A percentile compares a stretch with the other conserved stretches of the same genome.
Evolutionary conservation across 2,329 filamentous ascomycete genomes (phyloP).

Genomic region (Intubia oerlemansii): DNA sequence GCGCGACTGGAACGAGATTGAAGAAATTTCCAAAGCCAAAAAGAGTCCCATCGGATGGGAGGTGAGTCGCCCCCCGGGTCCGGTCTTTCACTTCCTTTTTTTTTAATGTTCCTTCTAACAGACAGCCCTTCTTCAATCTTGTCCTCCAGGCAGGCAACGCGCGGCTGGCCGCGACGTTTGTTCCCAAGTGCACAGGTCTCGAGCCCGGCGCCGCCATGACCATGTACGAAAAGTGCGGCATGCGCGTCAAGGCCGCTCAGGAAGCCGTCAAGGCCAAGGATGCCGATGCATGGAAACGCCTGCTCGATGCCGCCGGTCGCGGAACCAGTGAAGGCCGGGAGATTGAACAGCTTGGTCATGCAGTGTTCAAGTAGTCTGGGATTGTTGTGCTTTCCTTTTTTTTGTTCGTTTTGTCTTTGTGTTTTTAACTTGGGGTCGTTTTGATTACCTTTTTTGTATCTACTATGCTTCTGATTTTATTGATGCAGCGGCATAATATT

Average conservation of each 20-base stretch:
- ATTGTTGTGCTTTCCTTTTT: no score
- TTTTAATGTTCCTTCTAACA: background rate
- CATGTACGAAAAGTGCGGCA: constrained; percentile 94
- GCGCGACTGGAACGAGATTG: constrained; percentile 79
- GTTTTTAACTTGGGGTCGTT: no score
- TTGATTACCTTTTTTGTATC: no score
- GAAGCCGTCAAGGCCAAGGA: constrained; percentile 75
- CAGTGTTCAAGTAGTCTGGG: constrained; percentile 28
- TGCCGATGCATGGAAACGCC: constrained; percentile 46
- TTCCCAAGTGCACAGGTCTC: constrained; percentile 65
- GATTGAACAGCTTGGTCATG: constrained; percentile 58
- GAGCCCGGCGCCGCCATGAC: constrained; percentile 49
- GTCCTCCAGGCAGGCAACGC: constrained; percentile 76
- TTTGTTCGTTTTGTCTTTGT: no score
- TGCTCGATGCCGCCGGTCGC: constrained; percentile 54
- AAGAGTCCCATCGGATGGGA: constrained; percentile 96
- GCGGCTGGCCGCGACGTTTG: constrained; percentile 61
- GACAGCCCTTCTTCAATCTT: constrained; percentile 75
- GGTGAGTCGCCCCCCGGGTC: constrained; percentile 25
- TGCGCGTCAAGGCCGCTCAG: constrained; percentile 74
- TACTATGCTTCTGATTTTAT: no score
- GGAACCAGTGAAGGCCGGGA: constrained; percentile 47
- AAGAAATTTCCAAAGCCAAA: constrained; percentile 57
- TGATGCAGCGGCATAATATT: no score
- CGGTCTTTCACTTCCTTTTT: background rate